Evolutionary conservation across 768 basidiomycete genomes (phyloP).

Genomic region (Tulasnella sp.): DNA sequence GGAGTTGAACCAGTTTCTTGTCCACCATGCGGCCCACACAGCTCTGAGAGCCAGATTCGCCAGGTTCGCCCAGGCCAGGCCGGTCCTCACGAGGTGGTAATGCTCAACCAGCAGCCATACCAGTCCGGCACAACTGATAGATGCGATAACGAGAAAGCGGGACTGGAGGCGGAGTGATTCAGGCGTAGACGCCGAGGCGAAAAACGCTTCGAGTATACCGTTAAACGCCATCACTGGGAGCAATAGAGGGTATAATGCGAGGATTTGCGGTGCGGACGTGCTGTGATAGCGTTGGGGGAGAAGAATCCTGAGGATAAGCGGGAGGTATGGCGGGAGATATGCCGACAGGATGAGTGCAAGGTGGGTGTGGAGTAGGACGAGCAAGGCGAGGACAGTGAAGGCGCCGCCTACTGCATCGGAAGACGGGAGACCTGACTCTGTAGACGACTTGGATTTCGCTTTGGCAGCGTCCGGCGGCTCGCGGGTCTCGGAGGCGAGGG

Average conservation of each 20-base stretch:
- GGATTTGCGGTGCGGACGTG: slow-evolving; percentile 68
- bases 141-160: slow-evolving; percentile 72
- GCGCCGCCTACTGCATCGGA: background rate
- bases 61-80: slow-evolving; percentile 67
- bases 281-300: slow-evolving; percentile 45
- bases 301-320: slow-evolving; percentile 51
- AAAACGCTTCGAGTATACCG: slow-evolving; percentile 83
- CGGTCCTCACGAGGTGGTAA: slow-evolving; percentile 45
- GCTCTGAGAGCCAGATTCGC: slow-evolving; percentile 52
- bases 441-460: background rate
- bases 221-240: slow-evolving; percentile 85
- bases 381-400: slow-evolving; percentile 34
- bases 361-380: slow-evolving; percentile 49
- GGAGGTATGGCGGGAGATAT: slow-evolving; percentile 66
- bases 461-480: background rate
- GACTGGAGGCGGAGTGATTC: slow-evolving; percentile 51
- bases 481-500: slow-evolving; percentile 26
- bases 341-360: slow-evolving; percentile 53
- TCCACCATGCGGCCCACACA: slow-evolving; percentile 1
- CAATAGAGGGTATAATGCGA: slow-evolving; percentile 66
- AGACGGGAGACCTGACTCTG: background rate
- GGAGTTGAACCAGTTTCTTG: background rate
- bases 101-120: slow-evolving; percentile 35
- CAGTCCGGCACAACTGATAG: slow-evolving; percentile 47
- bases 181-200: slow-evolving; percentile 62